Evolutionary conservation across 2,329 filamentous ascomycete species (phyloP), one percentile per base, ranked within the genome.

Genomic region (Pyricularia pennisetigena): DNA sequence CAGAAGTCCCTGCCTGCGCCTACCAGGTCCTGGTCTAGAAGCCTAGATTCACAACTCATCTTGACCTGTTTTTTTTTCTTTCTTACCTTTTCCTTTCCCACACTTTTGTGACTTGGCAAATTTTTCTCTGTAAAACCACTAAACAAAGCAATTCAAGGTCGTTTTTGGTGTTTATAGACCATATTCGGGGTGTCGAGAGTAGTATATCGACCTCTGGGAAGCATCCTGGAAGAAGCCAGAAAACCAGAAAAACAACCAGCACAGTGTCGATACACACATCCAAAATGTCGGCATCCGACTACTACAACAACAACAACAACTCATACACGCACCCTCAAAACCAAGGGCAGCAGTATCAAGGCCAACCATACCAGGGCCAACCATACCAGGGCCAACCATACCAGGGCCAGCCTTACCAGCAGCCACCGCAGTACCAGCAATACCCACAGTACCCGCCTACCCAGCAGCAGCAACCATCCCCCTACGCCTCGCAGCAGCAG

Each of bases 281-380:
- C 59, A 66, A 28, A 29, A 73, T 73, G 72, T 72, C 72, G 29
- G 69, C 70, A 16, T 59, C 68, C 30, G 71, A 72, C 23, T 73
- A 73, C 69, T 73, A 73, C 70, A 32, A 66, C 49, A n/a, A 24
- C 23, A 24, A 61, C 57, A 61, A 61, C 59, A 62, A 28, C 26
- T 28, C 59, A 57, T 70, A 70, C 63, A 41, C 64, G 26, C 66
- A 71, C 20, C 69, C 64, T 4, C 65, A 70, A 14, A 64, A 69
- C 64, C 69, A 70, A 64, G 64, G 69, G 61, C 64, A 64, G 20
- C 67, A 61, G 20, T 63, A 68, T 26, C n/a, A 32, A 12, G 49
- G 63, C 32, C 54, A 30, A 29, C 66, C 10, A 23, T 28, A 61
- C 4, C 57, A 26, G 23, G 9, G n/a, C 23, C 20, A 24, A 26